A percentile compares a stretch with the other conserved stretches of the same genome.
These are phyloP conservation scores for Gossypium gossypioides DNA, from an alignment of 441 rosid species.

Conservation along the genomic window DNA sequence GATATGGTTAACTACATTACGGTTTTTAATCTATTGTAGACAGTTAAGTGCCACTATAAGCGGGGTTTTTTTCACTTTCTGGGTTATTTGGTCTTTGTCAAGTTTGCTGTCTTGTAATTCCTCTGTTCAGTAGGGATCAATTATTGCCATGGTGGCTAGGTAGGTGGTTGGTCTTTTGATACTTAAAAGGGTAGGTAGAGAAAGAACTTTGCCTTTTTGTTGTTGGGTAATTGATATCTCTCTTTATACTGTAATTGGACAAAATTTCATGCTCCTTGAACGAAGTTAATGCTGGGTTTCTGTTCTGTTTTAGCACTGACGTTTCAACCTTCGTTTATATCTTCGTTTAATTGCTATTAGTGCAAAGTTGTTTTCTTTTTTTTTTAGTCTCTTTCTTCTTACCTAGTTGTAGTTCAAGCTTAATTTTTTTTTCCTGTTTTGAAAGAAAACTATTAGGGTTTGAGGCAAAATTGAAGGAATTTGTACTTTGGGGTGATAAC, in stretches of 20 bases:
- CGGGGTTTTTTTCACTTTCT: neutral
- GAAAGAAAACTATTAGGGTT: constrained; percentile 12
- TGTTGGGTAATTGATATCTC: constrained; percentile 19
- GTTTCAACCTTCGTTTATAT: neutral
- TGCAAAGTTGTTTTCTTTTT: neutral
- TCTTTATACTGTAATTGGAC: neutral
- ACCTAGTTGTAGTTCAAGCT: neutral
- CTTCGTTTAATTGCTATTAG: neutral
- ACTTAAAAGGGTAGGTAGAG: neutral
- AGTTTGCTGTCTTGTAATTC: neutral
- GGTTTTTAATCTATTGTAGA: neutral
- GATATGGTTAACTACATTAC: neutral
- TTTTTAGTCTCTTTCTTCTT: neutral
- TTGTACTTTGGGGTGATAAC: constrained; percentile 15
- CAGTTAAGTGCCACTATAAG: constrained; percentile 6
- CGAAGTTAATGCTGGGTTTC: neutral
- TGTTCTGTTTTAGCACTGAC: constrained; percentile 15
- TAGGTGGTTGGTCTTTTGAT: constrained; percentile 10
- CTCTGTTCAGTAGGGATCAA: neutral
- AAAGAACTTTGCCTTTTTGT: neutral
- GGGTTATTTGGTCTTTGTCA: neutral
- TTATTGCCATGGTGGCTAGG: neutral
- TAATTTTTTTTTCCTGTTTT: constrained; percentile 12
- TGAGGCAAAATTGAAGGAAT: neutral
- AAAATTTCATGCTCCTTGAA: neutral